phyloP scores from a whole-genome alignment of 352 stramenopile genomes.

The Phytophthora pisi region DNA sequence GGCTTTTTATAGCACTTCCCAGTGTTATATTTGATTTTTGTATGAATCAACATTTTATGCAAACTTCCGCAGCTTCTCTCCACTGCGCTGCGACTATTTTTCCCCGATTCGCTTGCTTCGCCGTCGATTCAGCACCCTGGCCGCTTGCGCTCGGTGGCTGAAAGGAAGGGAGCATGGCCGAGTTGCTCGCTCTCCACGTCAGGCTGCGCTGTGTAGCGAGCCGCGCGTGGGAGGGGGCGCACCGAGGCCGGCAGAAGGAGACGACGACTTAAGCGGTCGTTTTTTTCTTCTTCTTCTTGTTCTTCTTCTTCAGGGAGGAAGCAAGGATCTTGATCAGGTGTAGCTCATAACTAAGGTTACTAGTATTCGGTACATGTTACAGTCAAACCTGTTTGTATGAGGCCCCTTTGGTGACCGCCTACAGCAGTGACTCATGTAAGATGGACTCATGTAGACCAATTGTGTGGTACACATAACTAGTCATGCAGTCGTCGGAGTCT shows the following conservation, averaged over 20 bases:
- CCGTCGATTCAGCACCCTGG: slow-evolving; percentile 27
- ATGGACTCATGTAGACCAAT: too few relatives aligned
- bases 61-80: too few relatives aligned
- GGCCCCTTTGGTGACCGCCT: too few relatives aligned
- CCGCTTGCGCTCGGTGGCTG: slow-evolving; percentile 19
- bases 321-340: slow-evolving; percentile 89
- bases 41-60: too few relatives aligned
- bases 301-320: slow-evolving; percentile 95
- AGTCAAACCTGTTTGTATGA: too few relatives aligned
- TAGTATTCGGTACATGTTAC: too few relatives aligned
- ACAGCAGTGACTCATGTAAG: too few relatives aligned
- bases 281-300: slow-evolving; percentile 95
- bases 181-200: slow-evolving; percentile 18
- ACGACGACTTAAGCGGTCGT: slow-evolving; percentile 41
- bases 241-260: slow-evolving; percentile 8
- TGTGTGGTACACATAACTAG: too few relatives aligned
- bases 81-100: slow-evolving; percentile 25
- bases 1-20: too few relatives aligned
- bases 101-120: slow-evolving; percentile 36
- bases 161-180: slow-evolving; percentile 28
- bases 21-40: too few relatives aligned
- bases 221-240: slow-evolving; percentile 1
- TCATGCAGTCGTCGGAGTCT: too few relatives aligned
- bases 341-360: too few relatives aligned
- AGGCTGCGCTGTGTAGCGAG: neutral